Base-by-base conservation (phyloP, 108 stramenopile species). In the Nitzschia sp. region DNA sequence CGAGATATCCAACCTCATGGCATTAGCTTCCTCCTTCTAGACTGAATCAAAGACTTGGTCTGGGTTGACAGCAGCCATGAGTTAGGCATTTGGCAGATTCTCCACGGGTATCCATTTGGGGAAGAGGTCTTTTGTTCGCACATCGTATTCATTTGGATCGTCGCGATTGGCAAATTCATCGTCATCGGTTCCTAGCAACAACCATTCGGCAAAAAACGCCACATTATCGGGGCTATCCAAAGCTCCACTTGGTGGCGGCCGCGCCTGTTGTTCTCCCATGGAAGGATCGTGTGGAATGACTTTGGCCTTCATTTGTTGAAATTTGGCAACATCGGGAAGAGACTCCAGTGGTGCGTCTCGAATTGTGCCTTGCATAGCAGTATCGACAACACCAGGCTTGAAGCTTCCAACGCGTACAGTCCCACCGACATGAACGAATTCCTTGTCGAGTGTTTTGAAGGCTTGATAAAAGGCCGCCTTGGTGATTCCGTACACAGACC, bases 351-450 rank as follows among this genome's bases (percentile, higher is more conserved):
- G 55, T n/a, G 70, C 59, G 23, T 59, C 63, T 57, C 90, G 75
- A 59, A 91, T 85, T 34, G 51, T 55, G 15, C 78, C 84, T 74
- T 91, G 90, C 90, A 91, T 88, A 23, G 66, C 59, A 8, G 90
- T 88, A 71, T 86, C 90, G 18, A 91, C 86, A 3, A 91, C 84
- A 21, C 90, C 90, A 1, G 90, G 90, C 36, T 66, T 65, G 38
- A 78, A 66, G 30, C 47, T 56, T 35, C 70, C 70, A 15, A 71
- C 72, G 0, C 65, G 45, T 8, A 78, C 64, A 1, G 66, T 68
- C 34, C 70, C 70, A 31, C 66, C 66, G 45, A 45, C 29, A 45
- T 48, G 48, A 18, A 45, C 32, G 32, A 71, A 71, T 23, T 77
- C 76, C 25, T 54, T 28, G 19, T 66, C 64, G 26, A 71, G n/a